phyloP scores from a whole-genome alignment of 2,329 filamentous ascomycete species.

The Aspergillus ibericus region DNA sequence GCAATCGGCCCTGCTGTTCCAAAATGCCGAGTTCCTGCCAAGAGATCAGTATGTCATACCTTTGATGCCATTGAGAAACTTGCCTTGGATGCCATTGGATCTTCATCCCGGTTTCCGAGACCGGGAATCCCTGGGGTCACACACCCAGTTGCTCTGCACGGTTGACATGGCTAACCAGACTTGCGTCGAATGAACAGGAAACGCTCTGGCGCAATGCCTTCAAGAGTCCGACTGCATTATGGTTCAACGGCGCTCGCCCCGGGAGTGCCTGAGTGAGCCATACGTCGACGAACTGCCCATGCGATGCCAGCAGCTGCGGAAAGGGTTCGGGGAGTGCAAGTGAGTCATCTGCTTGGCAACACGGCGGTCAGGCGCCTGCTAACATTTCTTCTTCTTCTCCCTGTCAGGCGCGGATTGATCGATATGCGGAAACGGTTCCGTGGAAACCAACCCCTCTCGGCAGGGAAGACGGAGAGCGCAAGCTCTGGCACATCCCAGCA shows the following conservation, averaged over 20 bases:
- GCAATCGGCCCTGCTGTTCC: slow-evolving; percentile 12
- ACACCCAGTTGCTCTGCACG: neutral
- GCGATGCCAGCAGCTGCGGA: slow-evolving; percentile 89
- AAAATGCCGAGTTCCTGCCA: slow-evolving; percentile 93
- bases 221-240: slow-evolving; percentile 97
- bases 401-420: slow-evolving; percentile 71
- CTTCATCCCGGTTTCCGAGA: neutral
- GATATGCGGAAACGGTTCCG: slow-evolving; percentile 99
- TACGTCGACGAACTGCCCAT: slow-evolving; percentile 78
- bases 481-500: slow-evolving; percentile 56
- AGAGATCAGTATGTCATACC: slow-evolving; percentile 75
- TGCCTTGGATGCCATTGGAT: too few species aligned
- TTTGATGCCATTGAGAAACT: neutral
- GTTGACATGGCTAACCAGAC: slow-evolving; percentile 18
- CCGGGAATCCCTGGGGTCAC: neutral
- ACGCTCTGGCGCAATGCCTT: slow-evolving; percentile 89
- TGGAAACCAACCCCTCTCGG: slow-evolving; percentile 81
- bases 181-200: slow-evolving; percentile 58
- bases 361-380: neutral
- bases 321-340: slow-evolving; percentile 92
- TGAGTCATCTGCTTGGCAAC: slow-evolving; percentile 28
- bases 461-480: slow-evolving; percentile 63
- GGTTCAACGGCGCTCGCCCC: slow-evolving; percentile 79
- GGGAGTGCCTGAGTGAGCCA: slow-evolving; percentile 83
- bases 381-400: neutral